phyloP scores from a whole-genome alignment of 139 green algal species.

The Desmodesmus armatus region DNA sequence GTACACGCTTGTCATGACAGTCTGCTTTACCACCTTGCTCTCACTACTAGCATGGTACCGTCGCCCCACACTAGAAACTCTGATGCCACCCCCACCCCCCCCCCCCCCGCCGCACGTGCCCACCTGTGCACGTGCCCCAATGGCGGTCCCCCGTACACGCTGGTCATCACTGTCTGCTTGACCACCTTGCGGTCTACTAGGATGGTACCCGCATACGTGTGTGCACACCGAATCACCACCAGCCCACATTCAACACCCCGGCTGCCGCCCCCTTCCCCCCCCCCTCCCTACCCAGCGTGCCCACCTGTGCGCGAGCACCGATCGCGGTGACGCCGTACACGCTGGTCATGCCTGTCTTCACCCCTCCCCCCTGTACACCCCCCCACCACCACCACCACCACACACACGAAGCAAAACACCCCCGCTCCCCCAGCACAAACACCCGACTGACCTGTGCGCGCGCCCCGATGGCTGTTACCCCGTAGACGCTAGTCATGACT shows the following conservation, averaged over 20 bases:
- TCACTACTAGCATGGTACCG: too few relatives aligned
- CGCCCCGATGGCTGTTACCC: conserved; percentile 94
- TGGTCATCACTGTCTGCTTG: conserved; percentile 99
- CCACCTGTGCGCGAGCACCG: conserved; percentile 94
- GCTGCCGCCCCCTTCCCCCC: conserved; percentile 77
- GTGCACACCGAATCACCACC: too few relatives aligned
- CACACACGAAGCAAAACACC: too few relatives aligned
- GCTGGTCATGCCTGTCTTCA: conserved; percentile 99
- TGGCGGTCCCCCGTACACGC: conserved; percentile 95
- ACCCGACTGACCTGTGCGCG: too few relatives aligned
- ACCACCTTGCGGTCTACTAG: conserved; percentile 96
- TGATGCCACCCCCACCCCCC: too few relatives aligned
- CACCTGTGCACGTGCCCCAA: conserved; percentile 95
- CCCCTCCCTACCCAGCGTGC: conserved; percentile 71
- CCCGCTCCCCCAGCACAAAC: too few relatives aligned
- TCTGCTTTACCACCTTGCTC: conserved; percentile 99
- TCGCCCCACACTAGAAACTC: too few relatives aligned
- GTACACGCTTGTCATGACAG: conserved; percentile 99
- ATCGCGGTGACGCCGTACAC: conserved; percentile 98
- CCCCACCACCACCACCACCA: too few relatives aligned
- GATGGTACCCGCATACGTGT: too few relatives aligned
- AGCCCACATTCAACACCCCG: too few relatives aligned
- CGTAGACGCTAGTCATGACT: conserved; percentile 99
- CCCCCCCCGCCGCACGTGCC: too few relatives aligned
- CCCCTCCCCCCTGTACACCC: too few relatives aligned